Evolutionary conservation across 257 asterid species (phyloP), one percentile per base, ranked within the genome.

Genomic region (Nicotiana sylvestris): DNA sequence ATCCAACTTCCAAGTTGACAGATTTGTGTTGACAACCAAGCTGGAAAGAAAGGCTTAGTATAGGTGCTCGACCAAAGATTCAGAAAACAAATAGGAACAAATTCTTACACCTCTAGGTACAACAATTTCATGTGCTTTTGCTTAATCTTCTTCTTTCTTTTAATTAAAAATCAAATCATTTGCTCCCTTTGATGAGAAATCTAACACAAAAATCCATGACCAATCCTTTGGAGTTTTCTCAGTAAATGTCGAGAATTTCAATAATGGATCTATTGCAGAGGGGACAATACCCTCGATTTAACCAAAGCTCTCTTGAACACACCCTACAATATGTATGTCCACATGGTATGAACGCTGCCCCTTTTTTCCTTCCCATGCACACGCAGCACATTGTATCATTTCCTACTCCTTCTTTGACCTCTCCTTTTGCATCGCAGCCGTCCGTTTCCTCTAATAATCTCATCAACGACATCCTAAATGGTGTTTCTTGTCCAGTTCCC

Each of bases 341-440:
- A 88, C 99, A 96, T 81, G 99, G 99, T 80, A 96, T 94, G 87
- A 96, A 93, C 4, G 99, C 98, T 55, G 98, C 99, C 0, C 93
- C 97, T 67, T 89, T 96, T 68, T 88, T 93, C 88, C 97, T 92
- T 85, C 92, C 95, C 98, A 96, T 90, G 92, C 98, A 96, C 93
- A 94, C 97, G 90, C 99, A 96, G 86, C 99, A 93, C 93, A 89
- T 64, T 12, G 84, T 77, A 88, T 93, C 98, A n/a, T 87, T 55
- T 6, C 92, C 93, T 16, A 32, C 9, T 10, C 86, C 76, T 2
- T 9, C 68, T 57, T 89, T 46, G 32, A 67, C 76, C 17, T 80
- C 86, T 15, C 60, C 82, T 81, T 69, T 90, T 2, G 79, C 89
- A 84, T 90, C 96, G 6, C 83, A 67, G 25, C 88, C 94, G 87